These are phyloP conservation scores for Fusarium oxysporum DNA, from an alignment of 2,329 filamentous ascomycete species.

Conservation along the genomic window DNA sequence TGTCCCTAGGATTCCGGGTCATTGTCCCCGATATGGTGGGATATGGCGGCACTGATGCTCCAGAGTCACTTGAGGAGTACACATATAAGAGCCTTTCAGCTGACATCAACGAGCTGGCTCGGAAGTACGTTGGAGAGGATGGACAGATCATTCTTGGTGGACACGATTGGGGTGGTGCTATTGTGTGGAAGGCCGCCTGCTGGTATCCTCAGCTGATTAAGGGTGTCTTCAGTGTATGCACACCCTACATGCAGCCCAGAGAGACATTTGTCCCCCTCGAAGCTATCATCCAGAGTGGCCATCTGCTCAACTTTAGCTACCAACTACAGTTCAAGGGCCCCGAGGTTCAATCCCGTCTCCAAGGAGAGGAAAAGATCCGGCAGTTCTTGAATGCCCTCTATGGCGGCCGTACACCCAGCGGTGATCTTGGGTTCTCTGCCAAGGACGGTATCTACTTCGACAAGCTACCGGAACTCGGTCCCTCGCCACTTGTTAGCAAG, in stretches of 20 bases:
- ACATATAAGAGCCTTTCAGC: conserved; percentile 77
- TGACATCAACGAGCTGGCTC: conserved; percentile 80
- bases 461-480: conserved; percentile 67
- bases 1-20: conserved; percentile 79
- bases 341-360: conserved; percentile 69
- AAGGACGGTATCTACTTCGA: conserved; percentile 73
- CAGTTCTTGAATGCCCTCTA: conserved; percentile 79
- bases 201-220: conserved; percentile 79
- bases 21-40: conserved; percentile 89
- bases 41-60: conserved; percentile 81
- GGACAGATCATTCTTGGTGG: conserved; percentile 81
- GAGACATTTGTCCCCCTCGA: conserved; percentile 67
- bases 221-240: conserved; percentile 84
- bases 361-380: conserved; percentile 71
- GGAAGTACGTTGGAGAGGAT: conserved; percentile 59
- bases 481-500: conserved; percentile 69
- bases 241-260: conserved; percentile 73
- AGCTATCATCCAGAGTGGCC: conserved; percentile 64
- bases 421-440: conserved; percentile 68
- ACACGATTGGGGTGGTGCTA: conserved; percentile 90
- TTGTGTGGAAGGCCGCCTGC: conserved; percentile 79
- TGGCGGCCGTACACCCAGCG: conserved; percentile 70
- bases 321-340: conserved; percentile 82
- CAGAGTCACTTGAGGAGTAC: conserved; percentile 72
- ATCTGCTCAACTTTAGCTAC: conserved; percentile 80